Evolutionary conservation across 2,329 filamentous ascomycete species (phyloP).

Genomic region (Triangularia verruculosa): DNA sequence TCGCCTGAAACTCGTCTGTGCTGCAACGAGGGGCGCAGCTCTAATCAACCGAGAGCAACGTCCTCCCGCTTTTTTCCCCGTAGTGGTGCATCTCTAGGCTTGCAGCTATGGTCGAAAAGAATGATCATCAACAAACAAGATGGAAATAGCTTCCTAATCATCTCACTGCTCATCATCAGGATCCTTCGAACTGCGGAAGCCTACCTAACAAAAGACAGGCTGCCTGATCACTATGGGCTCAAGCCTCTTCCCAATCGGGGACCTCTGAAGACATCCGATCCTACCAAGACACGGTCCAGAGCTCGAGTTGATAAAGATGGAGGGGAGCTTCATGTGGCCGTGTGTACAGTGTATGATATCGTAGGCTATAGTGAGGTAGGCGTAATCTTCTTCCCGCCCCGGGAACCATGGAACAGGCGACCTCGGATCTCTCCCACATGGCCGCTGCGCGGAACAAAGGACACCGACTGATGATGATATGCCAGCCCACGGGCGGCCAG

Average conservation of each 20-base stretch:
- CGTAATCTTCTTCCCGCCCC: slow-evolving; percentile 6
- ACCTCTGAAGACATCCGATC: background rate
- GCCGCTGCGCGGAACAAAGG: slow-evolving; percentile 1
- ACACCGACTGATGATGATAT: background rate
- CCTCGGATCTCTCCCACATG: slow-evolving; percentile 4
- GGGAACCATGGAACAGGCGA: background rate
- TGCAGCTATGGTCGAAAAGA: background rate
- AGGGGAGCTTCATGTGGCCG: background rate
- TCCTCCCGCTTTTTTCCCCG: slow-evolving; percentile 5
- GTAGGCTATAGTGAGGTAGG: background rate
- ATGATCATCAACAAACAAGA: slow-evolving; percentile 12
- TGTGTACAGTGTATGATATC: background rate
- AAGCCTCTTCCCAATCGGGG: background rate
- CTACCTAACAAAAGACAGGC: background rate
- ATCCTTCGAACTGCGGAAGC: background rate
- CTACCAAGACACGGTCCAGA: slow-evolving; percentile 17
- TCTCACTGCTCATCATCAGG: background rate
- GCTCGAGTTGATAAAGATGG: background rate
- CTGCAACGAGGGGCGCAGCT: slow-evolving; percentile 19
- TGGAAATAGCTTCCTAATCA: slow-evolving; percentile 9
- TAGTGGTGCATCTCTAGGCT: background rate
- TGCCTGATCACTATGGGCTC: background rate
- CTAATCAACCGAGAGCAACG: slow-evolving; percentile 17
- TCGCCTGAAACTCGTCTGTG: slow-evolving; percentile 31
- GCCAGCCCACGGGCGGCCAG: background rate